These are phyloP conservation scores for Debaryomyces robertsiae DNA, from an alignment of 1,139 yeast species.

Conservation along the genomic window DNA sequence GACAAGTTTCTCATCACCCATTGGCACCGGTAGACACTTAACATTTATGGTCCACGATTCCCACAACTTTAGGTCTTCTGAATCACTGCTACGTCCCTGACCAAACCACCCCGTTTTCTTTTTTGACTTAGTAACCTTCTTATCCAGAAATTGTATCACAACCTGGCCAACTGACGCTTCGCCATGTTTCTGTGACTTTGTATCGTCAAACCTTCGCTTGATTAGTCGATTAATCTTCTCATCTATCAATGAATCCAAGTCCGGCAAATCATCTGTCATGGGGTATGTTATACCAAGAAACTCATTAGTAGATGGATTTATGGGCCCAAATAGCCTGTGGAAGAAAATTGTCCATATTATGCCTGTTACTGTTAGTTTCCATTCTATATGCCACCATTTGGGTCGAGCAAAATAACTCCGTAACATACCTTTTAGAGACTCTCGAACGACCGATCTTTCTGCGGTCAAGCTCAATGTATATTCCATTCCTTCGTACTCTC, in stretches of 20 bases:
- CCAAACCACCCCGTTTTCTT: slow-evolving; percentile 50
- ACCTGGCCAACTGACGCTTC: slow-evolving; percentile 24
- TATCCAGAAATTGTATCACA: slow-evolving; percentile 33
- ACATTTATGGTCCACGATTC: slow-evolving; percentile 46
- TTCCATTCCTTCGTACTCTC: slow-evolving; percentile 30
- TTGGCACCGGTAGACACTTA: slow-evolving; percentile 34
- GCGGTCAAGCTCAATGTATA: slow-evolving; percentile 41
- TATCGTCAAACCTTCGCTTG: slow-evolving; percentile 27
- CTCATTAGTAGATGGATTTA: slow-evolving; percentile 53
- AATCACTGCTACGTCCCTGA: slow-evolving; percentile 27
- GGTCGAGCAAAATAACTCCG: too few species aligned
- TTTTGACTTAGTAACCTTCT: slow-evolving; percentile 28
- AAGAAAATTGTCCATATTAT: slow-evolving; percentile 69
- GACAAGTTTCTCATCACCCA: neutral
- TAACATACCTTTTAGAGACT: slow-evolving; percentile 47
- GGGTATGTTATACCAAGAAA: slow-evolving; percentile 52
- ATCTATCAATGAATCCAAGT: slow-evolving; percentile 48
- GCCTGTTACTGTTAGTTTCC: slow-evolving; percentile 41
- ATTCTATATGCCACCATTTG: too few species aligned
- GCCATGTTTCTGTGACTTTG: slow-evolving; percentile 7
- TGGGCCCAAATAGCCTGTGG: slow-evolving; percentile 68
- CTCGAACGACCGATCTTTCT: slow-evolving; percentile 47
- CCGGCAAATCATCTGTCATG: slow-evolving; percentile 42
- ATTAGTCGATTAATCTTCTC: slow-evolving; percentile 42
- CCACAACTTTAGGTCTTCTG: slow-evolving; percentile 35